Evolutionary conservation across 805 yeast species (phyloP).

Genomic region (Candida takata): DNA sequence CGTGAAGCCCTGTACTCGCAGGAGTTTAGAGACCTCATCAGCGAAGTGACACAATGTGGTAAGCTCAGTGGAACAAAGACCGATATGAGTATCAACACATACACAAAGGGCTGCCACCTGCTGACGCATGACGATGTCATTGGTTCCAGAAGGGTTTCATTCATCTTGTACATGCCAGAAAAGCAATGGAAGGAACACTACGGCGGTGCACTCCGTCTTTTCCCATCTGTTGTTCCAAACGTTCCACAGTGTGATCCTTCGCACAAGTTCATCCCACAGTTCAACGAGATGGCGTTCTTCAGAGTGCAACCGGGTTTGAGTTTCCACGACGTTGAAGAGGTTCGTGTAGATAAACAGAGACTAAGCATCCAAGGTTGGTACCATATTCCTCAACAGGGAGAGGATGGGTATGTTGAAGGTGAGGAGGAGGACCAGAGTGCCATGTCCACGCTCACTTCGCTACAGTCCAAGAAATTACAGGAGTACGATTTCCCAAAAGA

Average conservation of each 20-base stretch:
- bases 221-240: slow-evolving; percentile 80
- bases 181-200: slow-evolving; percentile 82
- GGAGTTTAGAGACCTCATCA: slow-evolving; percentile 71
- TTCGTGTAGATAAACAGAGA: slow-evolving; percentile 82
- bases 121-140: slow-evolving; percentile 97
- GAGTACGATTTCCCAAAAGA: slow-evolving; percentile 80
- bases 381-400: slow-evolving; percentile 93
- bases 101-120: slow-evolving; percentile 88
- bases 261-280: slow-evolving; percentile 76
- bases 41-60: slow-evolving; percentile 79
- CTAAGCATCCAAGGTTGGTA: slow-evolving; percentile 98
- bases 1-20: slow-evolving; percentile 86
- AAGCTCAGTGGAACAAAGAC: slow-evolving; percentile 84
- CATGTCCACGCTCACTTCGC: slow-evolving; percentile 67
- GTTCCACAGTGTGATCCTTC: slow-evolving; percentile 78
- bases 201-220: slow-evolving; percentile 88
- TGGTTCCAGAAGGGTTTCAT: slow-evolving; percentile 89
- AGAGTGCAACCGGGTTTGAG: slow-evolving; percentile 94
- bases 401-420: slow-evolving; percentile 74
- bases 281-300: slow-evolving; percentile 94
- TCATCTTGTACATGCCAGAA: slow-evolving; percentile 86
- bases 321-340: slow-evolving; percentile 98
- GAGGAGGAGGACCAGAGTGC: slow-evolving; percentile 77
- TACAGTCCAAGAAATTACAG: slow-evolving; percentile 68
- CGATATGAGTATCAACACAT: slow-evolving; percentile 88